These are phyloP conservation scores for Solanum tarapatanum DNA, from an alignment of 257 asterid species.

Conservation along the genomic window DNA sequence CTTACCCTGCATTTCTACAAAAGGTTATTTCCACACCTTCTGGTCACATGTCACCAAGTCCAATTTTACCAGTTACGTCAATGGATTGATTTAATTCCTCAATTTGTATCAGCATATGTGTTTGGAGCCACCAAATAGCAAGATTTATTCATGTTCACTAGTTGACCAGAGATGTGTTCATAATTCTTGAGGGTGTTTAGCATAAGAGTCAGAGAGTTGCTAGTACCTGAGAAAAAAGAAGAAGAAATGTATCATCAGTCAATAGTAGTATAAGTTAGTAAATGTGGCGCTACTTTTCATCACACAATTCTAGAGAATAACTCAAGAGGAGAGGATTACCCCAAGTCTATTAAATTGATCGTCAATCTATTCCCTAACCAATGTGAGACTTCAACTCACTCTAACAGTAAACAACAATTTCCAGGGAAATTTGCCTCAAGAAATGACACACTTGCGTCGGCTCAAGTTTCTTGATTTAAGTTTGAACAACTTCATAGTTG, in stretches of 20 bases:
- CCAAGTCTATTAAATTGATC: no score
- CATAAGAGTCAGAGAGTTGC: not conserved
- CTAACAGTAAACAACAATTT: no score
- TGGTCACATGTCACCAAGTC: not conserved
- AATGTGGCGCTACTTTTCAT: not conserved
- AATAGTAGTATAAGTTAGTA: not conserved
- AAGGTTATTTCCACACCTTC: not conserved
- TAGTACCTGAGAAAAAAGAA: not conserved
- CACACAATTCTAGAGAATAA: not conserved
- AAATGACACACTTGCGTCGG: not conserved
- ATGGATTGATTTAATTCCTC: not conserved
- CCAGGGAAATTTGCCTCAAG: no score
- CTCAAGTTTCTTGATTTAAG: not conserved
- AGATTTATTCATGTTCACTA: not conserved
- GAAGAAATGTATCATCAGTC: not conserved
- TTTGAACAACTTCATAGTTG: not conserved
- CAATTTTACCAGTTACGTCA: not conserved
- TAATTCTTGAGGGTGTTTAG: not conserved
- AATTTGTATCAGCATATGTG: not conserved
- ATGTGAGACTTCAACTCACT: not conserved
- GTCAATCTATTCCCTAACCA: not conserved
- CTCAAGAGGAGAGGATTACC: not conserved
- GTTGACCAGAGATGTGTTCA: not conserved
- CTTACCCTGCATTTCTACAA: not conserved
- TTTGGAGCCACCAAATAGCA: not conserved